Percentiles rank a stretch among this genome's conserved stretches.
Conservation (phyloP, 768 basidiomycete species). For the Leccinum variicolor region DNA sequence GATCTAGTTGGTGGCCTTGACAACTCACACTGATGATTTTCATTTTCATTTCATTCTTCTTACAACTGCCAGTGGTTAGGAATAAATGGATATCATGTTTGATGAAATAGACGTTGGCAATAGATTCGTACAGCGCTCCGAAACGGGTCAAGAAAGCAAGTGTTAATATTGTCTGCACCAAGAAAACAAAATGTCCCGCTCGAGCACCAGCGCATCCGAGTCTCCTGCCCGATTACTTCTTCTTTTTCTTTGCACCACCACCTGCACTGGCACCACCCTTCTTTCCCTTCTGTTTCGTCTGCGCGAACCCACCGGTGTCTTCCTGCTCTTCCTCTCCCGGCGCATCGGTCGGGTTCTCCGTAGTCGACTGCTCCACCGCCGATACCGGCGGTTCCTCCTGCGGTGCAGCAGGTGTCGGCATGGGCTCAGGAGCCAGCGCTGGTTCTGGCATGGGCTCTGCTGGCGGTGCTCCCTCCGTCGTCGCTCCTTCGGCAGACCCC, state of each 20-base stretch:
- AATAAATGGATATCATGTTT: too few relatives aligned
- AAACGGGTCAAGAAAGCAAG: too few relatives aligned
- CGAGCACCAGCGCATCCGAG: background rate
- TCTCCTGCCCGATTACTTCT: background rate
- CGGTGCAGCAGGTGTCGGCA: too few relatives aligned
- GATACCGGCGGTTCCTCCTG: background rate
- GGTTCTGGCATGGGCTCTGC: too few relatives aligned
- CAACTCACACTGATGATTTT: too few relatives aligned
- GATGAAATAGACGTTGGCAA: too few relatives aligned
- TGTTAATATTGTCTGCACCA: background rate
- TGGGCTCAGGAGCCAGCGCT: too few relatives aligned
- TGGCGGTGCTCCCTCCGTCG: background rate
- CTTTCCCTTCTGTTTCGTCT: background rate
- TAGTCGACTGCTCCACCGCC: slow-evolving; percentile 5
- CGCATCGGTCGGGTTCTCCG: slow-evolving; percentile 7
- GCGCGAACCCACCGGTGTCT: background rate
- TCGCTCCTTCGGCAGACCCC: background rate
- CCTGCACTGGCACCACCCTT: background rate
- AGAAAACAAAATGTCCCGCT: background rate
- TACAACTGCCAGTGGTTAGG: too few relatives aligned
- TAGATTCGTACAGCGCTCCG: too few relatives aligned
- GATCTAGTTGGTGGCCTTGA: too few relatives aligned
- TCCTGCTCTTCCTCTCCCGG: slow-evolving; percentile 5
- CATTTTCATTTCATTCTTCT: too few relatives aligned
- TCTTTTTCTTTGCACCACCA: background rate